Evolutionary conservation across 129 eudicot genomes (phyloP).

Genomic region (carrot (Daucus carota)): DNA sequence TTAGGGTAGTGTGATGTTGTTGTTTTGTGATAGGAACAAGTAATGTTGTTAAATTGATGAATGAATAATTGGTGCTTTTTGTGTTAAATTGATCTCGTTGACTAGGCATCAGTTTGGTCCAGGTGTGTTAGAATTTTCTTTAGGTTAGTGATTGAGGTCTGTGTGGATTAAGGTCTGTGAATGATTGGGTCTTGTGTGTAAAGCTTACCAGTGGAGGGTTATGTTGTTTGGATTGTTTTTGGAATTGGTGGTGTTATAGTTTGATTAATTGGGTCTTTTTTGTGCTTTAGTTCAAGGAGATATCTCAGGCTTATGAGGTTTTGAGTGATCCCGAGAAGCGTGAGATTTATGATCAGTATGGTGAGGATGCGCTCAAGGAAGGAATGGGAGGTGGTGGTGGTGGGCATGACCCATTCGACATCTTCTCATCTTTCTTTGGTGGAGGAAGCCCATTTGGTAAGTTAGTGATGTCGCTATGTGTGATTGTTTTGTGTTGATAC

Average conservation of each 20-base stretch:
- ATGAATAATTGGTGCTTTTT: neutral
- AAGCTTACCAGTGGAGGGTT: neutral
- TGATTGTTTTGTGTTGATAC: no score
- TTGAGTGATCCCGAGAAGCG: constrained; percentile 81
- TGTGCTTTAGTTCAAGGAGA: constrained; percentile 59
- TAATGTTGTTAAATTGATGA: no score
- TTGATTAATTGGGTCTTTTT: neutral
- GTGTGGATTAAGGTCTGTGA: neutral
- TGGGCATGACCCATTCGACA: constrained; percentile 81
- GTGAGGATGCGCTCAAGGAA: constrained; percentile 89
- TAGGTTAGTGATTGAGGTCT: neutral
- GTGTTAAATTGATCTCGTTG: neutral
- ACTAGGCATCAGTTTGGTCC: neutral
- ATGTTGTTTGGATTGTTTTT: no score
- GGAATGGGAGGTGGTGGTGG: constrained; percentile 85
- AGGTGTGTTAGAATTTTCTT: no score
- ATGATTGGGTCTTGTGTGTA: neutral
- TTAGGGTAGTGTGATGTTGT: neutral
- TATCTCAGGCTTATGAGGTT: constrained; percentile 81
- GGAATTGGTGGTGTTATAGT: neutral
- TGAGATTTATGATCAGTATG: constrained; percentile 79
- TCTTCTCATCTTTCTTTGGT: constrained; percentile 79
- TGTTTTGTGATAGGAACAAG: neutral
- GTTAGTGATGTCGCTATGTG: constrained; percentile 8
- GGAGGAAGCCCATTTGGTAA: constrained; percentile 80